Evolutionary conservation across 176 grass and related monocot genomes (phyloP), one percentile per base, ranked within the genome.

Genomic region (Coix lacrymajobi): DNA sequence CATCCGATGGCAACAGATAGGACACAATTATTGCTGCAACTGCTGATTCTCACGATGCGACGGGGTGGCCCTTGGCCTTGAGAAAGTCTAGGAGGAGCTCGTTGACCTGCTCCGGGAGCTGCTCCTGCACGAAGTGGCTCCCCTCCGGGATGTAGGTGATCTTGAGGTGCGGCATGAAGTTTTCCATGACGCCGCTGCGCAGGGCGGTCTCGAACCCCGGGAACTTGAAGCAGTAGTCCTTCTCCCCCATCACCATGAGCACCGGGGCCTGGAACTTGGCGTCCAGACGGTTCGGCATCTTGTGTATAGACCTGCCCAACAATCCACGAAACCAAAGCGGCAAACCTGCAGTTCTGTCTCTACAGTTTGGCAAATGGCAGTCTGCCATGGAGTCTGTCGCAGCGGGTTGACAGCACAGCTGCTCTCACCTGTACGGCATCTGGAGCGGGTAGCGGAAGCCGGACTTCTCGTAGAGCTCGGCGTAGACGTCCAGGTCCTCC

Each of bases 401-500:
- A 48, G 45, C 3, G 15, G 2, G 45, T 16, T 48, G 38, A n/a
- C n/a, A 40, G 38, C 38, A 6, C 46, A 49, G 4, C 16, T 19
- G 16, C 48, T 51, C 5, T 51, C 48, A 51, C 88, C 88, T 82
- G 63, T 90, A 93, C 8, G 91, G 88, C 56, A 90, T 93, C 63
- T 86, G 46, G 11, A 93, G 88, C 5, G 86, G 88, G 81, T 84
- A 91, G 45, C 79, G 65, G 73, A 90, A 90, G 15, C 83, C 79
- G 30, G 83, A 89, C 4, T 78, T 85, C 33, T 81, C 51, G 16
- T 72, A 89, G 83, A 56, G 79, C 30, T 71, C 61, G 63, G 45
- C 58, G 71, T 86, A 90, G 28, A 13, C 66, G 78, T 86, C 79
- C 34, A 90, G 88, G 83, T 90, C 88, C 54, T 71, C 78, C 66